Conservation (phyloP, 1,139 yeast genomes). For the Saccharomyces hybrid region DNA sequence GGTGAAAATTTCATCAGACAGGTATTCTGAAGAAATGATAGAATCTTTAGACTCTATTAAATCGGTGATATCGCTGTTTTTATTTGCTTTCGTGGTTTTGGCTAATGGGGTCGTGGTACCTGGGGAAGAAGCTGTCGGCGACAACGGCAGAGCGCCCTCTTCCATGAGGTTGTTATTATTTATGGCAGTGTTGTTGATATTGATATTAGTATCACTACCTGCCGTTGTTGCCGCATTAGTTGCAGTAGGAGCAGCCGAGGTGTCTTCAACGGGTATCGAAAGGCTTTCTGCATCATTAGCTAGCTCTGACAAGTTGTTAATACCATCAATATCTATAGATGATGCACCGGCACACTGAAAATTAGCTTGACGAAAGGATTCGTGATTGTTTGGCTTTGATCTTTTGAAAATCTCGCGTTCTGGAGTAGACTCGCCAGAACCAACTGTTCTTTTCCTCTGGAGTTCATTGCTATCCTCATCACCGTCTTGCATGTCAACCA, state of each 20-base stretch:
- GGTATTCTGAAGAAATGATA: constrained; percentile 6
- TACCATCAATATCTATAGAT: not conserved
- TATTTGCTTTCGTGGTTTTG: constrained; percentile 4
- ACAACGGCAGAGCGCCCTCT: constrained; percentile 25
- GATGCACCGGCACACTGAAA: not conserved
- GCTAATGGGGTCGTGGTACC: constrained; percentile 13
- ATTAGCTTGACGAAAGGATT: not conserved
- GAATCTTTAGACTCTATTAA: constrained; percentile 4
- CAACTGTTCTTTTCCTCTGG: not conserved
- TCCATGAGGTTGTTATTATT: not conserved
- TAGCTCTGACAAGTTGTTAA: not conserved
- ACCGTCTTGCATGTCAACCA: not conserved
- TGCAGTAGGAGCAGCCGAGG: not conserved
- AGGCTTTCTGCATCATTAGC: not conserved
- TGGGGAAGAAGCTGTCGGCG: constrained; percentile 26
- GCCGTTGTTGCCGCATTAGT: not conserved
- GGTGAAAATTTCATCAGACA: constrained; percentile 10
- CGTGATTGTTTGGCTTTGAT: not conserved
- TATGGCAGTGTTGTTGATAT: not conserved
- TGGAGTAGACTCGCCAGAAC: not conserved
- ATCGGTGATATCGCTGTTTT: constrained; percentile 3
- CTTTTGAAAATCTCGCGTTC: not conserved
- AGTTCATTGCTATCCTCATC: not conserved
- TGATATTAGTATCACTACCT: not conserved
- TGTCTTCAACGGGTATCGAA: not conserved